Evolutionary conservation across 768 basidiomycete genomes (phyloP), one percentile per base, ranked within the genome.

Genomic region (Imleria badia): DNA sequence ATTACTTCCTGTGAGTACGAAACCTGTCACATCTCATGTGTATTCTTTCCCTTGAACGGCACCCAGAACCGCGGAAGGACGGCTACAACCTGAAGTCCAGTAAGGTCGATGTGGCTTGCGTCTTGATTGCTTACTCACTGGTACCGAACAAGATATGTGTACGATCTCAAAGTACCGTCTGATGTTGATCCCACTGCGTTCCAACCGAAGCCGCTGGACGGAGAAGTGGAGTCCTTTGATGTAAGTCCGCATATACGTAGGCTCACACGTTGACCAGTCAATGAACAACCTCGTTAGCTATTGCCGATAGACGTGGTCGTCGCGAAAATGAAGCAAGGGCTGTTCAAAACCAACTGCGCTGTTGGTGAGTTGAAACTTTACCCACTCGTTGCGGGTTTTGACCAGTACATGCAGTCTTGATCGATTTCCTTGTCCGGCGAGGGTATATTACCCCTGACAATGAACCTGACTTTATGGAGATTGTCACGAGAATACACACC

Each of bases 321-420:
- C 7, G 54, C 74, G 36, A 83, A 79, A 48, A 83, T 98, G 74
- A 81, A 80, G 30, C 70, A 73, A 9, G 86, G 86, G 1, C 69
- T 86, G 23, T 98, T 99, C 80, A 99, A 99, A 72, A 81, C 92
- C 1, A 98, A 99, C 64, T 97, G 93, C 61, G 93, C 88, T 5
- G 62, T 91, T 5, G 90, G 91, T 91, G 35, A 48, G 83, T 73
- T 14, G 11, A 43, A 31, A 5, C 7, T 19, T 3, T 19, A 6
- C 13, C 0, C 6, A 5, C 44, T 20, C 22, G 23, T 26, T 49
- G 36, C 20, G 38, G 15, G 26, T 22, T 17, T 42, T 64, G 20
- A 67, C 20, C 29, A 6, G 20, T 13, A 13, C n/a, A n/a, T 38
- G 14, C 51, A 92, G 93, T 94, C 15, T 74, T 98, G 45, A 75